Percentiles rank a stretch among this genome's conserved stretches.
Conservation (phyloP, 768 basidiomycete genomes). For the Leccinum boreale region DNA sequence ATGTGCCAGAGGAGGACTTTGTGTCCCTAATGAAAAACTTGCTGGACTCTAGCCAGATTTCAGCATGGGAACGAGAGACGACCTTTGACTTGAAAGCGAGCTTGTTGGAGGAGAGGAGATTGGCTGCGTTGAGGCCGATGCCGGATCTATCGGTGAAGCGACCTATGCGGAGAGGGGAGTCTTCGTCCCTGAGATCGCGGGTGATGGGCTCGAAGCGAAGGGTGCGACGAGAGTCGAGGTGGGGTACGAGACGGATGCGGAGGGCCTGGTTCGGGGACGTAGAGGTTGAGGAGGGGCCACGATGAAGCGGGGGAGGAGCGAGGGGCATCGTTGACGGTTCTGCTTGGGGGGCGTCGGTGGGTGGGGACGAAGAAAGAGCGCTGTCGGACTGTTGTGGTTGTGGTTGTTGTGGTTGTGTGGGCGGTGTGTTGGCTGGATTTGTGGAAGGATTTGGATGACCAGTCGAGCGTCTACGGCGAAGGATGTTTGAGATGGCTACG, state of each 20-base stretch:
- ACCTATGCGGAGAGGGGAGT: constrained; percentile 79
- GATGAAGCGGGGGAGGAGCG: constrained; percentile 20
- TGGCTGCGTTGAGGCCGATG: constrained; percentile 59
- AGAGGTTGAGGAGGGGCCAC: constrained; percentile 17
- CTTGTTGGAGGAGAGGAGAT: constrained; percentile 72
- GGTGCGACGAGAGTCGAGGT: constrained; percentile 85
- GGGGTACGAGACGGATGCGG: constrained; percentile 92
- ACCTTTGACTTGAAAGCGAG: constrained; percentile 96
- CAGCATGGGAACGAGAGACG: constrained; percentile 90
- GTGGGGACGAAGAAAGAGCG: constrained; percentile 15
- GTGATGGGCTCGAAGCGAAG: constrained; percentile 91
- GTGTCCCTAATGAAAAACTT: constrained; percentile 90
- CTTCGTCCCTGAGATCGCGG: constrained; percentile 73
- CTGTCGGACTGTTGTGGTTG: not conserved
- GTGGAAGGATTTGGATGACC: constrained; percentile 41
- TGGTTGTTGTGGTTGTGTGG: not conserved
- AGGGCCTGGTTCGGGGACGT: constrained; percentile 38
- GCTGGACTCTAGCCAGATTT: constrained; percentile 78
- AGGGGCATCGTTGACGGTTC: constrained; percentile 15
- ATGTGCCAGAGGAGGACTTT: constrained; percentile 87
- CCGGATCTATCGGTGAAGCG: constrained; percentile 90
- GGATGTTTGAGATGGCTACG: constrained; percentile 52
- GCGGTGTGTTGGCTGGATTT: not conserved
- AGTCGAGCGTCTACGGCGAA: constrained; percentile 64
- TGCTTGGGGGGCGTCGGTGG: constrained; percentile 1